Percentiles rank a stretch among this genome's conserved stretches.
phyloP scores from a whole-genome alignment of 225 moss, liverwort and hornwort genomes.

The Bryum argenteum region DNA sequence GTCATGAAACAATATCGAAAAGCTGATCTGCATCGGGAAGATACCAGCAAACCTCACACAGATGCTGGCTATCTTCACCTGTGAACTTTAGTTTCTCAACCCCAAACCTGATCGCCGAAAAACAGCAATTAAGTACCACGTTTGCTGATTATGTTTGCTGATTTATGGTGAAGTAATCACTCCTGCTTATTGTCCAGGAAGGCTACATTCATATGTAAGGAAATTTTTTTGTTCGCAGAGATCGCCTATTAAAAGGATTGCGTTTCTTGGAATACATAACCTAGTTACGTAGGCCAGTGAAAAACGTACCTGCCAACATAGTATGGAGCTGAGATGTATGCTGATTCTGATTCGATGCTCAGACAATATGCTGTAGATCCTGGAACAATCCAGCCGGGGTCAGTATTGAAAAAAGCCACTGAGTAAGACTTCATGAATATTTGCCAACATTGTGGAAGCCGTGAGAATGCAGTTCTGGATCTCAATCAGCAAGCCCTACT shows the following conservation, averaged over 20 bases:
- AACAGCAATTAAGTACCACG: neutral
- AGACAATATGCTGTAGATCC: slow-evolving; percentile 4
- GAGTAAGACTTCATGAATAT: neutral
- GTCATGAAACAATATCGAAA: neutral
- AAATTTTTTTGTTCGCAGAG: slow-evolving; percentile 7
- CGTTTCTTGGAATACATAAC: slow-evolving; percentile 15
- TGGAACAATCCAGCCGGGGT: slow-evolving; percentile 4
- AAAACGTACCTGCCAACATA: slow-evolving; percentile 1
- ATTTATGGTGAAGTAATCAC: neutral
- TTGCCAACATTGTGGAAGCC: slow-evolving; percentile 16
- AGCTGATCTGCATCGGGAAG: neutral
- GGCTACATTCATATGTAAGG: neutral
- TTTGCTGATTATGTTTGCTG: neutral
- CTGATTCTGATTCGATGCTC: too few species aligned
- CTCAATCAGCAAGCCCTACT: slow-evolving; percentile 18
- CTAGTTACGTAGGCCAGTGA: slow-evolving; percentile 2
- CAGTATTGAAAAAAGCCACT: slow-evolving; percentile 6
- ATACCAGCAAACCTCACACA: slow-evolving; percentile 1
- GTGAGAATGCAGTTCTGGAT: slow-evolving; percentile 31
- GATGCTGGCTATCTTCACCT: slow-evolving; percentile 18
- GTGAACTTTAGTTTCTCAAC: slow-evolving; percentile 11
- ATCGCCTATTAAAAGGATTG: slow-evolving; percentile 4
- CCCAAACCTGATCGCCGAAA: slow-evolving; percentile 27
- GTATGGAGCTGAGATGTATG: slow-evolving; percentile 3
- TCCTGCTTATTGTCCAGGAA: too few species aligned